Base-by-base conservation (phyloP, 768 basidiomycete genomes). In the Strobilomyces dryophilus region DNA sequence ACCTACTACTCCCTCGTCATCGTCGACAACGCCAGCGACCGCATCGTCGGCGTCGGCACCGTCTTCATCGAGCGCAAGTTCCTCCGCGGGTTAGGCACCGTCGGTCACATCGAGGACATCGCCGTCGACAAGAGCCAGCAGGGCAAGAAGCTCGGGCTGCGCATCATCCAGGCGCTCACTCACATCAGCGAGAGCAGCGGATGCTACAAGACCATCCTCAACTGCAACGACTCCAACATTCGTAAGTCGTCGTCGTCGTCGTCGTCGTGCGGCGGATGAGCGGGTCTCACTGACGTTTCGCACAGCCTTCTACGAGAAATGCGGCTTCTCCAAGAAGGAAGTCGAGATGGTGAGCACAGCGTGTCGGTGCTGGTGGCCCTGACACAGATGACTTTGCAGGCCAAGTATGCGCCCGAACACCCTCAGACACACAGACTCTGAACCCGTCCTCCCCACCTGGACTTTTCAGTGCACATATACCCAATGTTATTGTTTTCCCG, bases 91-190 rank as follows among this genome's bases (percentile, higher is more conserved):
- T 74, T 91, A n/a, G 91, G 92, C 20, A 78, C 79, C 57, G 90
- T 93, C 14, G 97, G 95, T 0, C 97, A 99, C 66, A 94, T 99
- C 57, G 97, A 99, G 72, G 97, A 99, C 67, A 97, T 99, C 56
- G 95, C 92, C 4, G 95, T 99, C 18, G 84, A 89, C 71, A 84
- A 87, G 72, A 75, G 70, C 40, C 82, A 89, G 73, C 94, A 97
- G 76, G 97, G 97, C 31, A 88, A 87, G 73, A 94, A 92, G 70
- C 78, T 99, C 31, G 97, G 97, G 0, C 69, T 90, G 71, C 79
- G 86, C 60, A 77, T 98, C 61, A 93, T 99, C 66, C 80, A 91
- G 61, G 87, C 90, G 5, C 77, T 98, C 61, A 90, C 88, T 2
- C 79, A 78, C 48, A 85, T 98, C 64, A 89, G 91, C 68, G 87